These are phyloP conservation scores for Cryptococcus neoformans DNA, from an alignment of 1,284 basidiomycete species.

Conservation along the genomic window DNA sequence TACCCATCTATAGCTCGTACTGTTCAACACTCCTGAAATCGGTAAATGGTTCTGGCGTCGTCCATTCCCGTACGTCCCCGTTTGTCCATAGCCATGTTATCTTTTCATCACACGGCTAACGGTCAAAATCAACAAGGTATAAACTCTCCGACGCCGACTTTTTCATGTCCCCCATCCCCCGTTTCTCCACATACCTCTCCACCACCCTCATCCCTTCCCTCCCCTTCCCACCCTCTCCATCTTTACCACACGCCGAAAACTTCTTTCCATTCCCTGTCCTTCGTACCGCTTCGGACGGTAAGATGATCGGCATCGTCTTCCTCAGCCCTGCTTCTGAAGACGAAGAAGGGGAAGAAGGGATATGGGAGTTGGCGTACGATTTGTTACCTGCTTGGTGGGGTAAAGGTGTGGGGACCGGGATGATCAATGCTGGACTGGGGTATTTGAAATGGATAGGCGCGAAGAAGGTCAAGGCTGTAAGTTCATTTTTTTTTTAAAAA, in stretches of 20 bases:
- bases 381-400: neutral
- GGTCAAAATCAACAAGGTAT: neutral
- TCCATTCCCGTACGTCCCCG: neutral
- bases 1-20: neutral
- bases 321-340: neutral
- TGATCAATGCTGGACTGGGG: neutral
- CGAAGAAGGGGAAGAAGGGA: neutral
- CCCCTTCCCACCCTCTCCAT: neutral
- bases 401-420: neutral
- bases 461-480: neutral
- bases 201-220: neutral
- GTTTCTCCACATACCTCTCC: neutral
- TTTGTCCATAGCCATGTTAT: neutral
- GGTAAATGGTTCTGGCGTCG: conserved; percentile 1
- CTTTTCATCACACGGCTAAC: no score
- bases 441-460: neutral
- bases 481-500: no score
- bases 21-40: conserved; percentile 1
- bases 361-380: neutral
- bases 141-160: neutral
- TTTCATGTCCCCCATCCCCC: neutral
- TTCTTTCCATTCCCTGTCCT: neutral
- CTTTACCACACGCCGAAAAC: neutral
- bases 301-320: neutral
- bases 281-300: neutral